Base-by-base conservation (phyloP, 1,139 yeast species). In the Pichia sp. region DNA sequence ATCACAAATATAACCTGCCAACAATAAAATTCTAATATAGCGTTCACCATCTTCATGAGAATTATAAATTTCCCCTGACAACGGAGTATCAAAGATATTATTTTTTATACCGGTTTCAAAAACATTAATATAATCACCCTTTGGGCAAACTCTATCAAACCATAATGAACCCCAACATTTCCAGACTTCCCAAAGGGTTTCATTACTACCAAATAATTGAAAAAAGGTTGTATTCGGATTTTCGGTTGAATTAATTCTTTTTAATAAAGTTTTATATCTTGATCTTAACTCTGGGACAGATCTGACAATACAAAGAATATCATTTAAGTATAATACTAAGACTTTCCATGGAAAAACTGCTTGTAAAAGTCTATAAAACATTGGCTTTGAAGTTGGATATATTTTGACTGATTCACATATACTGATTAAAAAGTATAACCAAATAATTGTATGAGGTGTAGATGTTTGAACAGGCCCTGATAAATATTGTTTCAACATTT, bases 111-210 rank as follows among this genome's bases (percentile, higher is more conserved):
- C 90, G 4, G 84, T 78, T 35, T 72, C 71, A 43, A 67, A 71
- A 39, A 71, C 66, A 43, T 70, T 75, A 35, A 68, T 68, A 53
- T 74, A 79, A 52, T 78, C 83, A 3, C 68, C 68, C 53, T 79
- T 79, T 28, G 63, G 53, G 24, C 64, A 63, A 36, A 81, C 66
- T 37, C 70, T 69, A 61, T 84, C 90, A 63, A 78, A 84, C 90
- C 92, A 84, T 36, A 84, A 63, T 0, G 89, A 78, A 3, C 94
- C 94, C 89, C 92, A 83, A 57, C 89, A 80, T 59, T 80, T 80
- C 89, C 90, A 83, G 28, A 80, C 85, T 63, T 84, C 94, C 35
- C 85, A 78, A 43, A 84, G 65, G 39, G 69, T 74, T 61, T 83
- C 92, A 57, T 77, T 70, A 35, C 71, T 68, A 48, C 76, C 70